Evolutionary conservation across 495 filamentous ascomycete genomes (phyloP).

Genomic region (Hypomontagnella submonticulosa): DNA sequence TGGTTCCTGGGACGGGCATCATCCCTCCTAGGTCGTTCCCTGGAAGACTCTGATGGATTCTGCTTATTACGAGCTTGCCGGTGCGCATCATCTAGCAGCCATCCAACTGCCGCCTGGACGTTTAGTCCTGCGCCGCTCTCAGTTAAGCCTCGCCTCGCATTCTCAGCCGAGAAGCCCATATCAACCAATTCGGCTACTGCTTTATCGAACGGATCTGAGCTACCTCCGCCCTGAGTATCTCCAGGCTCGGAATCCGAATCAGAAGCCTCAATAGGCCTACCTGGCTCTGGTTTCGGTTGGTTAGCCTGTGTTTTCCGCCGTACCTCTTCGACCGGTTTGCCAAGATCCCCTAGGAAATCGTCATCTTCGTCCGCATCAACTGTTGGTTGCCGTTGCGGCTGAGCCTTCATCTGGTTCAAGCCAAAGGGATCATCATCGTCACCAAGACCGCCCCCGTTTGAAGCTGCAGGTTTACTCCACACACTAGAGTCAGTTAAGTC

Average conservation of each 20-base stretch:
- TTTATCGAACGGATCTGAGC: constrained; percentile 73
- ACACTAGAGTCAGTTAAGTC: constrained; percentile 45
- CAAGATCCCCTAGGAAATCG: constrained; percentile 88
- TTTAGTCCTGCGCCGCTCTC: constrained; percentile 82
- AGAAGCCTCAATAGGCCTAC: constrained; percentile 57
- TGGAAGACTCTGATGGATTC: constrained; percentile 33
- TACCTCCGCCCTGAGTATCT: constrained; percentile 41
- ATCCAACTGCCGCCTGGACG: constrained; percentile 88
- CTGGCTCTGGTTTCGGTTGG: constrained; percentile 56
- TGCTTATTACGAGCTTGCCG: constrained; percentile 63
- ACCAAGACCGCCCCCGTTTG: constrained; percentile 44
- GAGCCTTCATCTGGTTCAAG: constrained; percentile 68
- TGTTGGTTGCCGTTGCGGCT: constrained; percentile 46
- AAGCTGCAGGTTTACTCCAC: constrained; percentile 35
- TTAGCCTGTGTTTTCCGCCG: constrained; percentile 53
- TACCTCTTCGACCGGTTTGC: constrained; percentile 86
- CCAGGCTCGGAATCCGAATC: constrained; percentile 57
- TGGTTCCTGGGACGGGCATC: constrained; percentile 49
- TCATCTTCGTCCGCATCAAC: constrained; percentile 79
- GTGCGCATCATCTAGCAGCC: constrained; percentile 91
- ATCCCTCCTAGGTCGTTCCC: constrained; percentile 40
- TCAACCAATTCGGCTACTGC: constrained; percentile 92
- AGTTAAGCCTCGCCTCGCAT: constrained; percentile 77
- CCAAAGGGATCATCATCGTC: constrained; percentile 88
- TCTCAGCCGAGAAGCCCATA: constrained; percentile 91